phyloP scores from a whole-genome alignment of 306 rosid species.

The Cucurbita argyrosperma region DNA sequence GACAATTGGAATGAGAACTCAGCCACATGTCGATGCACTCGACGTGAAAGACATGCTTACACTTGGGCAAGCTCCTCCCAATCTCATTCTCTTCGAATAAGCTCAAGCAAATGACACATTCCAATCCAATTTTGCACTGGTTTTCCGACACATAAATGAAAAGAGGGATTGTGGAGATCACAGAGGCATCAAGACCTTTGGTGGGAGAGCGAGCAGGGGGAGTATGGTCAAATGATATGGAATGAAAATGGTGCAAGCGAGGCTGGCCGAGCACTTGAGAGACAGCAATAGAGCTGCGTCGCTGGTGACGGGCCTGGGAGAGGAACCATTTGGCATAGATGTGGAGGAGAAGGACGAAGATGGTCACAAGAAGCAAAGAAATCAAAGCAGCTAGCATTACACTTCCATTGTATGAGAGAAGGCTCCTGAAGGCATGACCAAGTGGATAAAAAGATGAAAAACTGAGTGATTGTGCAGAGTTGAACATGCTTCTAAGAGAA shows the following conservation, averaged over 20 bases:
- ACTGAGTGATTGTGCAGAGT: constrained; percentile 8
- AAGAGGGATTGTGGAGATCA: constrained; percentile 44
- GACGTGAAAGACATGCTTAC: constrained; percentile 68
- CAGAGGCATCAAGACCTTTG: constrained; percentile 49
- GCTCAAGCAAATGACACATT: constrained; percentile 78
- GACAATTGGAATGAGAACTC: constrained; percentile 61
- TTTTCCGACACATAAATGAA: constrained; percentile 26
- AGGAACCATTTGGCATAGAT: constrained; percentile 82
- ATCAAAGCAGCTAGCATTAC: constrained; percentile 77
- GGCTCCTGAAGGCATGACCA: constrained; percentile 22
- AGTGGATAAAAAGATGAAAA: constrained; percentile 15
- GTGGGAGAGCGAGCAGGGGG: constrained; percentile 10
- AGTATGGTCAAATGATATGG: constrained; percentile 32
- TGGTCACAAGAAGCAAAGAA: constrained; percentile 56
- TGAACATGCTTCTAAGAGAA: background rate
- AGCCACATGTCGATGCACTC: constrained; percentile 94
- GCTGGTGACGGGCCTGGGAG: constrained; percentile 42
- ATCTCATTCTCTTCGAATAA: constrained; percentile 45
- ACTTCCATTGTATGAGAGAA: constrained; percentile 62
- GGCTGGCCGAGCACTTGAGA: constrained; percentile 51
- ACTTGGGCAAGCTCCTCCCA: constrained; percentile 57
- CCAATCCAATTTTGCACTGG: constrained; percentile 13
- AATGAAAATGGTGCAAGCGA: constrained; percentile 40
- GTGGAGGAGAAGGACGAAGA: constrained; percentile 84
- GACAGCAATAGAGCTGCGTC: constrained; percentile 34